These are phyloP conservation scores for Coniochaeta hoffmannii DNA, from an alignment of 2,329 filamentous ascomycete genomes.

Conservation along the genomic window DNA sequence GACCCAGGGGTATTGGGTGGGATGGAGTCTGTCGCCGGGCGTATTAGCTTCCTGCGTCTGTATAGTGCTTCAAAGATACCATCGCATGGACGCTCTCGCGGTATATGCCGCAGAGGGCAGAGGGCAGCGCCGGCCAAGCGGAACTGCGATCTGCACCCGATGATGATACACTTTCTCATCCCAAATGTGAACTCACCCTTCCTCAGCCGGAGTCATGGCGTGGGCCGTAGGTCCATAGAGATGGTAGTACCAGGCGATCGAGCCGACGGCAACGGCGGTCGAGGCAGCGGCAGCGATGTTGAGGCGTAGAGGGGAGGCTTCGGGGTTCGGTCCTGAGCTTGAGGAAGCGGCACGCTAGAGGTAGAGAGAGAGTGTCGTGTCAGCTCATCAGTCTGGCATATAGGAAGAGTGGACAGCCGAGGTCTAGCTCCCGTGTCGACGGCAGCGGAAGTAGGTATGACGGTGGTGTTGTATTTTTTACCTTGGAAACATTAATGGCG, in stretches of 20 bases:
- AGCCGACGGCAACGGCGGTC: slow-evolving; percentile 78
- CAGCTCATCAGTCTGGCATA: not conserved
- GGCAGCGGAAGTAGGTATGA: not conserved
- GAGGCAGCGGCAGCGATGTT: slow-evolving; percentile 83
- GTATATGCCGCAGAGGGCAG: slow-evolving; percentile 20
- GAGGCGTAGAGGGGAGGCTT: slow-evolving; percentile 66
- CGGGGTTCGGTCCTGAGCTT: slow-evolving; percentile 62
- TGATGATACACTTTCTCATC: not conserved
- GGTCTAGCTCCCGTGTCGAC: not conserved
- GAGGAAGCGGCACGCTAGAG: slow-evolving; percentile 60
- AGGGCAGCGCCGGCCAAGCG: not conserved
- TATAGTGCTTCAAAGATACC: not conserved
- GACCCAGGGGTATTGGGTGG: slow-evolving; percentile 91
- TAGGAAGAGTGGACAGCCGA: not conserved
- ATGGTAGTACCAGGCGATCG: slow-evolving; percentile 95
- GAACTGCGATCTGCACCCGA: not conserved
- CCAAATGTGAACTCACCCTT: slow-evolving; percentile 68
- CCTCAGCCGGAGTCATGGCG: slow-evolving; percentile 89
- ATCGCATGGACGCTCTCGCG: slow-evolving; percentile 1
- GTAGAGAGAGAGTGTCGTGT: slow-evolving; percentile 3
- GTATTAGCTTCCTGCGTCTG: not conserved
- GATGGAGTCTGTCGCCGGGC: slow-evolving; percentile 64
- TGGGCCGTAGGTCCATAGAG: slow-evolving; percentile 83
- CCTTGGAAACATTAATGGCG: slow-evolving; percentile 66
- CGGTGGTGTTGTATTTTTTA: slow-evolving; percentile 35